Base-by-base conservation (phyloP, 352 stramenopile genomes). In the Detonula confervacea region DNA sequence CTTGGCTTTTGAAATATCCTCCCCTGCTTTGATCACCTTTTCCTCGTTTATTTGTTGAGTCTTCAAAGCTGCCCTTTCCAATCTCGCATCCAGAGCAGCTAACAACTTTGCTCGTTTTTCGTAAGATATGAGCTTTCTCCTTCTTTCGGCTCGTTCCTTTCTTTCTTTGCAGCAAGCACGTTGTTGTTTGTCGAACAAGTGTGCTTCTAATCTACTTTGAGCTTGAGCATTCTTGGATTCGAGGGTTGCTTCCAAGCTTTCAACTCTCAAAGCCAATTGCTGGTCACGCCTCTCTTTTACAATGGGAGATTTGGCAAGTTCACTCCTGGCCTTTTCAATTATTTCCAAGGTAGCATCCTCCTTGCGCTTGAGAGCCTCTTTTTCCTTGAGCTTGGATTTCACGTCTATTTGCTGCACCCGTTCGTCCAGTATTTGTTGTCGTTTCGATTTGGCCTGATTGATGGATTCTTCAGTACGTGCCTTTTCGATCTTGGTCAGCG, bases 131-230 rank as follows among this genome's bases (percentile, higher is more conserved):
- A 74, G 14, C 14, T 57, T 63, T 25, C 72, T 69, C 12, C 49
- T n/a, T 27, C 20, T 52, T 3, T 63, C 63, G n/a, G 76, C 76
- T 12, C 61, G 52, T 25, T 76, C 62, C 22, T 73, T 70, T 24
- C 62, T 47, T 30, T 83, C 75, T 49, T 64, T 33, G 14, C 60
- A 39, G 30, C 55, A 78, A 14, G 75, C 67, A 24, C 67, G 47
- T 9, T 35, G 35, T 44, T 83, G 75, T 60, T 78, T 83, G 39
- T 73, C 59, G 8, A 56, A 25, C 49, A 83, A 56, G 35, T 77
- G 18, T 18, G n/a, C 12, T 44, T 74, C 29, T 11, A 74, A 25
- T 18, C 73, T 33, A 18, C 5, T 5, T n/a, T 49, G 46, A 5
- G 73, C 73, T 12, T 22, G 11, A 20, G 54, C 39, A 6, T 25